phyloP scores from a whole-genome alignment of 768 basidiomycete genomes.

The Mycena rebaudengoi region DNA sequence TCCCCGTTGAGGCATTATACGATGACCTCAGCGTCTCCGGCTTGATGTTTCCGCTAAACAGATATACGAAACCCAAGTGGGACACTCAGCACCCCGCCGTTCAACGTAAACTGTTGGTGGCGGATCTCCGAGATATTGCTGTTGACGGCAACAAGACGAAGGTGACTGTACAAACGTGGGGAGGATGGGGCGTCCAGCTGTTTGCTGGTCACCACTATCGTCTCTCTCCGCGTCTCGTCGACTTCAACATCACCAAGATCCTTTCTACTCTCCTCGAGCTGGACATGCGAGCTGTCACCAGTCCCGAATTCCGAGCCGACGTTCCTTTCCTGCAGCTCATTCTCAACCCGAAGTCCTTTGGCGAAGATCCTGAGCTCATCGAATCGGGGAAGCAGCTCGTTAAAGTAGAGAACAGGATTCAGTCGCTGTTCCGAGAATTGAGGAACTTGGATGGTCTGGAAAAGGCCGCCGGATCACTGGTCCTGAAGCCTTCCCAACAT shows the following conservation, averaged over 20 bases:
- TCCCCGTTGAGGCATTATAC: slow-evolving; percentile 58
- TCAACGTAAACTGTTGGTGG: slow-evolving; percentile 47
- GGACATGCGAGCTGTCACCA: slow-evolving; percentile 46
- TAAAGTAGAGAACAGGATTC: slow-evolving; percentile 47
- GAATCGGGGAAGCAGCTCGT: slow-evolving; percentile 34
- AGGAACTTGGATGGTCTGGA: slow-evolving; percentile 38
- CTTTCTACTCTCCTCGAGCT: slow-evolving; percentile 55
- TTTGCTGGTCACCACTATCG: slow-evolving; percentile 48
- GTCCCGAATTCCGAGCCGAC: slow-evolving; percentile 17
- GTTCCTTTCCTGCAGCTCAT: slow-evolving; percentile 57
- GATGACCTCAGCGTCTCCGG: slow-evolving; percentile 59
- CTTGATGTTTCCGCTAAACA: slow-evolving; percentile 53
- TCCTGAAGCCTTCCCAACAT: slow-evolving; percentile 57
- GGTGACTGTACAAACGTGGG: slow-evolving; percentile 51
- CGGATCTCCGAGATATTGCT: slow-evolving; percentile 51
- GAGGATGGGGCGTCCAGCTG: slow-evolving; percentile 36
- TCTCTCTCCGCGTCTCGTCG: slow-evolving; percentile 58
- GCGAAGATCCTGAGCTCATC: slow-evolving; percentile 30
- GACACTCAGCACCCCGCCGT: slow-evolving; percentile 47
- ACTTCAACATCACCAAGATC: slow-evolving; percentile 60
- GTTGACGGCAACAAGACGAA: slow-evolving; percentile 41
- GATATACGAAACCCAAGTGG: slow-evolving; percentile 48
- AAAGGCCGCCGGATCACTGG: slow-evolving; percentile 45
- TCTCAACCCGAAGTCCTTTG: slow-evolving; percentile 50
- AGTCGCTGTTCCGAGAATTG: slow-evolving; percentile 50